These are phyloP conservation scores for Jacaranda copaia DNA, from an alignment of 257 asterid species.

Conservation along the genomic window DNA sequence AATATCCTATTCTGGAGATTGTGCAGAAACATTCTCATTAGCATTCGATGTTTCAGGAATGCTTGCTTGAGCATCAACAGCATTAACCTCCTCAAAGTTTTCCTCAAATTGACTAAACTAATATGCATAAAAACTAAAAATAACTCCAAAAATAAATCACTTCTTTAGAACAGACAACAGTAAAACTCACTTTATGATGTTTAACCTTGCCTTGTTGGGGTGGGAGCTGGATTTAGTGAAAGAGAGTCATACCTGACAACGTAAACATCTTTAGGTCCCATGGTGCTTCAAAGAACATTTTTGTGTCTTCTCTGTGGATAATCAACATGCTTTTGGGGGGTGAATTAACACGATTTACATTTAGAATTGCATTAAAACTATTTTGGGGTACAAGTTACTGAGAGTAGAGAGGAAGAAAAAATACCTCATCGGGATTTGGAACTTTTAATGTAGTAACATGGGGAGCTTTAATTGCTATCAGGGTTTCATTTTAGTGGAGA, in stretches of 20 bases:
- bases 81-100: conserved; percentile 67
- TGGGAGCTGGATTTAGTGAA: too few relatives aligned
- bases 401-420: conserved; percentile 21
- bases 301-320: conserved; percentile 92
- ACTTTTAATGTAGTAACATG: conserved; percentile 97
- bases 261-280: conserved; percentile 90
- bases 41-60: conserved; percentile 63
- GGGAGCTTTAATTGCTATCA: conserved; percentile 96
- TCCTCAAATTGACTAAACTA: conserved; percentile 80
- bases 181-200: conserved; percentile 8
- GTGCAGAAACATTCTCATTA: conserved; percentile 51
- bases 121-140: conserved; percentile 18
- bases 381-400: conserved; percentile 4
- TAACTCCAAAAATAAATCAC: conserved; percentile 17
- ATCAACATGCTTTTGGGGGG: conserved; percentile 74
- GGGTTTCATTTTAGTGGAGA: conserved; percentile 74
- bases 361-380: conserved; percentile 14
- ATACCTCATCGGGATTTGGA: conserved; percentile 95
- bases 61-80: conserved; percentile 56
- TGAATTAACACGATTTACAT: conserved; percentile 20
- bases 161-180: conserved; percentile 14
- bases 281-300: conserved; percentile 82
- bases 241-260: conserved; percentile 74
- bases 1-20: conserved; percentile 47
- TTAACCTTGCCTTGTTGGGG: too few relatives aligned